Percentiles rank a stretch among this genome's conserved stretches.
These are phyloP conservation scores for Vitis vinifera DNA, from an alignment of 164 flowering plant species.

Conservation along the genomic window DNA sequence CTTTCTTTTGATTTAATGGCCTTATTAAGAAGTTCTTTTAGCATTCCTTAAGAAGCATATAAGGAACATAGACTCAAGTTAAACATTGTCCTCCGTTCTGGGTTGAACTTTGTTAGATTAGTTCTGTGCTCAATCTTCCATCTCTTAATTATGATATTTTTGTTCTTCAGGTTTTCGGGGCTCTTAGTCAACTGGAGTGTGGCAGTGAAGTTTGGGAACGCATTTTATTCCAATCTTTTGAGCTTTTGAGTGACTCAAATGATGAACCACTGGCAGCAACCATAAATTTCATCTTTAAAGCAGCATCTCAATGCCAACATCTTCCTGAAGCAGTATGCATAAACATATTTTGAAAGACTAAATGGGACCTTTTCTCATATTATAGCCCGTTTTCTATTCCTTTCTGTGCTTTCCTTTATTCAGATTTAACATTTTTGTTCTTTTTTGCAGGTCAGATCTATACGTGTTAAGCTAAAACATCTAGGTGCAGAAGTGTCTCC, in stretches of 20 bases:
- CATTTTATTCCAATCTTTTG: conserved; percentile 63
- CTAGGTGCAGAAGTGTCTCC: conserved; percentile 80
- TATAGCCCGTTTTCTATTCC: conserved; percentile 4
- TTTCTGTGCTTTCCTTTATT: neutral
- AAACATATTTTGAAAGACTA: neutral
- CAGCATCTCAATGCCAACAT: conserved; percentile 88
- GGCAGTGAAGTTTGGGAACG: conserved; percentile 88
- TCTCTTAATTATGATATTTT: conserved; percentile 4
- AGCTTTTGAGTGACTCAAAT: conserved; percentile 65
- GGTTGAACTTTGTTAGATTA: too few species aligned
- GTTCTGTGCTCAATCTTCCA: neutral
- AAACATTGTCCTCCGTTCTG: too few species aligned
- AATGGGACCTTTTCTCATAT: conserved; percentile 1
- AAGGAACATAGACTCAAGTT: too few species aligned
- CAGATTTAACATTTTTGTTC: conserved; percentile 9
- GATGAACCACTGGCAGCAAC: conserved; percentile 83
- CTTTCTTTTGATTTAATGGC: conserved; percentile 3
- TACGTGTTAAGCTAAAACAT: conserved; percentile 72
- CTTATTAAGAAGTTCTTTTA: neutral
- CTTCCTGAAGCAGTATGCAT: conserved; percentile 87
- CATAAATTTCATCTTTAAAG: conserved; percentile 75
- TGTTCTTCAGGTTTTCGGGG: conserved; percentile 71
- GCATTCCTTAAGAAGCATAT: neutral
- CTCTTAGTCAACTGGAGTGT: conserved; percentile 90
- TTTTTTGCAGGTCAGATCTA: conserved; percentile 69